Percentiles rank a stretch among this genome's conserved stretches.
Conservation (phyloP, 192 early-diverging fungal species). For the Backusella luteola region DNA sequence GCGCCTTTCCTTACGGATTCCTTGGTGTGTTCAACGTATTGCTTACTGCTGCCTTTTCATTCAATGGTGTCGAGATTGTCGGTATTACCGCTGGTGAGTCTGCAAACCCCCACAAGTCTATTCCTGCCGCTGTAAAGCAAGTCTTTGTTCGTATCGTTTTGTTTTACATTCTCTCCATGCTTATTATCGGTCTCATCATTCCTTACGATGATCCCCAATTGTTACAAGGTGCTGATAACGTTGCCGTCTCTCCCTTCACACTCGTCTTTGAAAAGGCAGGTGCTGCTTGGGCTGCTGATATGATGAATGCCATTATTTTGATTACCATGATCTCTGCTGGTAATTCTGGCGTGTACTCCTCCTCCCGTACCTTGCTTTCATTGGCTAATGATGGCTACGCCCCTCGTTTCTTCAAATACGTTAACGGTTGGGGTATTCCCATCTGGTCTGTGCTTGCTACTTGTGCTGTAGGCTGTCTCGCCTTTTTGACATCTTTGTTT, state of each 20-base stretch:
- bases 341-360: slow-evolving; percentile 88
- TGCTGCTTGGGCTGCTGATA: slow-evolving; percentile 56
- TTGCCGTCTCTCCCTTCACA: slow-evolving; percentile 67
- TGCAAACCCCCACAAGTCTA: slow-evolving; percentile 77
- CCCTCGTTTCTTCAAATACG: slow-evolving; percentile 58
- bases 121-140: slow-evolving; percentile 68
- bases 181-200: slow-evolving; percentile 86
- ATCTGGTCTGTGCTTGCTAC: slow-evolving; percentile 58
- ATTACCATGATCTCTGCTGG: slow-evolving; percentile 72
- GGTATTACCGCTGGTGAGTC: slow-evolving; percentile 90
- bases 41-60: slow-evolving; percentile 77
- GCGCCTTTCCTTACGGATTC: slow-evolving; percentile 61
- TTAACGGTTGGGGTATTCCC: slow-evolving; percentile 68
- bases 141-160: slow-evolving; percentile 83
- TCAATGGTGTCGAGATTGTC: slow-evolving; percentile 87
- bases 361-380: slow-evolving; percentile 74
- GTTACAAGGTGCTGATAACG: slow-evolving; percentile 48
- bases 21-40: slow-evolving; percentile 66
- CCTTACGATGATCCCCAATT: slow-evolving; percentile 63
- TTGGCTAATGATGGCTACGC: slow-evolving; percentile 78
- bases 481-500: slow-evolving; percentile 60
- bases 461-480: slow-evolving; percentile 59
- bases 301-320: slow-evolving; percentile 74
- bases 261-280: slow-evolving; percentile 65
- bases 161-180: slow-evolving; percentile 82